Evolutionary conservation across 78 protist species (phyloP), one percentile per base, ranked within the genome.

Genomic region (Dictyostelium brefeldianum): DNA sequence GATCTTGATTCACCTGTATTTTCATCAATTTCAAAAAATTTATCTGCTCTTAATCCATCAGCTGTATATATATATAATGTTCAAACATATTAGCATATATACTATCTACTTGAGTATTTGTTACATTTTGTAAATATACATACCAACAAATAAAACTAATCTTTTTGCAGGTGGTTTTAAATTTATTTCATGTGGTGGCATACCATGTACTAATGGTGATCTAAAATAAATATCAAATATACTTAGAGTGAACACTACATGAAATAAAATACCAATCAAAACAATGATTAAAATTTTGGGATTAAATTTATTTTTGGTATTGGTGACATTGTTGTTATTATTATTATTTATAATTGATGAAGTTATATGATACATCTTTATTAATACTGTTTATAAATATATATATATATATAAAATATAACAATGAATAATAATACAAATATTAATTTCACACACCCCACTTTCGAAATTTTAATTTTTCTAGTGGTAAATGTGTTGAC

Each of bases 41-140:
- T 89, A 81, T 96, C 98, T 43, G 98, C 98, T 27, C 98, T 90
- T 50, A 96, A 77, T 1, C 98, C 98, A 67, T 97, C 98, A 18
- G 84, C 94, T 81, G n/a, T 53, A n/a, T n/a, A n/a, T n/a, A n/a
- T n/a, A n/a, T n/a, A n/a, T n/a, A n/a, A n/a, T n/a, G n/a, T n/a
- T n/a, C n/a, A n/a, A n/a, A n/a, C n/a, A n/a, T n/a, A n/a, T n/a
- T n/a, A n/a, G n/a, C n/a, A n/a, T n/a, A n/a, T n/a, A n/a, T n/a
- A n/a, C n/a, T n/a, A n/a, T n/a, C n/a, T n/a, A n/a, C n/a, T n/a
- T n/a, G n/a, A n/a, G n/a, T n/a, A n/a, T n/a, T n/a, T n/a, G n/a
- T n/a, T n/a, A n/a, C n/a, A n/a, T n/a, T n/a, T 27, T 15, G 64
- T 83, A 25, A 18, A 14, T 27, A 67, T 14, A 67, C 74, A 74